Base-by-base conservation (phyloP, 345 rosid genomes). In the Aurinia saxatilis region DNA sequence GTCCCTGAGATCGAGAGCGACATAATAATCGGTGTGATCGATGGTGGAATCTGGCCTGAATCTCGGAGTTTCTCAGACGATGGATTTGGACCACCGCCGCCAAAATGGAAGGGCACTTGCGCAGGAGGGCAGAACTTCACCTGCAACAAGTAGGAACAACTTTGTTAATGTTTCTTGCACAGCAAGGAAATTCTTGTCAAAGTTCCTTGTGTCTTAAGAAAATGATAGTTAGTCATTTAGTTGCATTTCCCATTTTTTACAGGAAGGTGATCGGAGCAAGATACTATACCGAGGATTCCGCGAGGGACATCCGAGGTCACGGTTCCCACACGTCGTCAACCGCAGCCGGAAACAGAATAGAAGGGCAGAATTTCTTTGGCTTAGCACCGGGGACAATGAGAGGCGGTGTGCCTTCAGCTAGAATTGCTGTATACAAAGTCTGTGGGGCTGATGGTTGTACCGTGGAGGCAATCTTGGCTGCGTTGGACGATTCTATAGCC, bases 401-500 rank as follows among this genome's bases (percentile, higher is more conserved):
- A 51, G 83, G 80, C 13, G 81, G 75, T 0, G 76, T 64, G n/a
- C 79, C 85, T 0, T 65, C 74, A 1, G 64, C 82, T 0, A 67
- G 85, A 54, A 68, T 81, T 17, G 77, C 81, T 7, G 72, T 14
- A 2, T 81, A 81, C 23, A 58, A 41, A 36, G 77, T n/a, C n/a
- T n/a, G n/a, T n/a, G n/a, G n/a, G n/a, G n/a, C n/a, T n/a, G n/a
- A n/a, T n/a, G n/a, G n/a, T n/a, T n/a, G n/a, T n/a, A n/a, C n/a
- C n/a, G n/a, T n/a, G n/a, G n/a, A n/a, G n/a, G n/a, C n/a, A n/a
- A n/a, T n/a, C n/a, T n/a, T n/a, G n/a, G n/a, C n/a, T 70, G 82
- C 68, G 3, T 76, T 80, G 7, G 88, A 78, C n/a, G 88, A 83
- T 60, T 81, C 83, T 3, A 80, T 83, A 17, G 77, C 83, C 18